Conservation (phyloP, 139 green algal species). For the Nannochloris sp. region DNA sequence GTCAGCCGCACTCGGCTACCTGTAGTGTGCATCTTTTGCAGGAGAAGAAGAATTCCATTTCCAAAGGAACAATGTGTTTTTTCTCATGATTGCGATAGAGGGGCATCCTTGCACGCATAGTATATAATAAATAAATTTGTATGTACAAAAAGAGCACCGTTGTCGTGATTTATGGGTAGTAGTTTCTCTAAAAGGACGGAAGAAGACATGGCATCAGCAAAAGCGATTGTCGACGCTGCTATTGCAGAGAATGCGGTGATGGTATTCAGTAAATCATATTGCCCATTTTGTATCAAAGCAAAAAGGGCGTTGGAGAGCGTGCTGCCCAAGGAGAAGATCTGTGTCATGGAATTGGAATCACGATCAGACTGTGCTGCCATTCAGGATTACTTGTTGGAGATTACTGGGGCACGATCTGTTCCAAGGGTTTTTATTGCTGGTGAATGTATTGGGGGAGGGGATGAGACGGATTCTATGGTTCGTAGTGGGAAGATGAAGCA, state of each 20-base stretch:
- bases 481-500: constrained; percentile 25
- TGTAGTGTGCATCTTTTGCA: not conserved
- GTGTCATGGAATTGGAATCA: constrained; percentile 29
- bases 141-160: too few species aligned
- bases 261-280: constrained; percentile 37
- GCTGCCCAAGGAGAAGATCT: constrained; percentile 20
- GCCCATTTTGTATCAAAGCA: constrained; percentile 37
- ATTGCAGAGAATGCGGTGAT: constrained; percentile 18
- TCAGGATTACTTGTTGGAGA: constrained; percentile 16
- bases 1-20: not conserved
- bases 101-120: not conserved
- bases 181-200: not conserved
- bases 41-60: too few species aligned
- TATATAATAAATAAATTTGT: constrained; percentile 6
- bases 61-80: too few species aligned
- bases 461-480: constrained; percentile 25
- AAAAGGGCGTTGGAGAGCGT: constrained; percentile 23
- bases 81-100: not conserved
- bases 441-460: constrained; percentile 29
- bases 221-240: constrained; percentile 14
- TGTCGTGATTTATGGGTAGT: not conserved
- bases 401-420: constrained; percentile 23
- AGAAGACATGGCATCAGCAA: constrained; percentile 11
- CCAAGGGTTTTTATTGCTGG: constrained; percentile 40
- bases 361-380: constrained; percentile 8